A percentile compares a stretch with the other conserved stretches of the same genome.
phyloP scores from a whole-genome alignment of 805 yeast species.

The Groenewaldozyma salmanticensis region DNA sequence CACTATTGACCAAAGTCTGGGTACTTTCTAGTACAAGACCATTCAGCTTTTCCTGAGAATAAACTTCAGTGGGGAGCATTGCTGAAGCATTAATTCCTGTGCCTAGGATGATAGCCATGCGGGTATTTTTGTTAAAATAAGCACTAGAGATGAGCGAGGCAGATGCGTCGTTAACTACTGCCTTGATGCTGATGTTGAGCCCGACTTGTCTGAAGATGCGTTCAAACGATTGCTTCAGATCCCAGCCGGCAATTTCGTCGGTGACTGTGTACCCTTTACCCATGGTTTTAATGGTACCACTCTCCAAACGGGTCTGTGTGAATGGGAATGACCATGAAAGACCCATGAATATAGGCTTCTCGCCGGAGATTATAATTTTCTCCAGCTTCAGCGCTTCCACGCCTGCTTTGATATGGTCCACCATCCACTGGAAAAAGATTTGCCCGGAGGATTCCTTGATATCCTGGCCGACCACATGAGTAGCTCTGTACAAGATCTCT shows the following conservation, averaged over 20 bases:
- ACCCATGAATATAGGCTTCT: slow-evolving; percentile 17
- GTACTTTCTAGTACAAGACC: slow-evolving; percentile 8
- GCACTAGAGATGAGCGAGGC: slow-evolving; percentile 79
- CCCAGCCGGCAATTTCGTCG: slow-evolving; percentile 60
- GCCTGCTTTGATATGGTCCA: slow-evolving; percentile 15
- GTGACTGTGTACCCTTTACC: slow-evolving; percentile 73
- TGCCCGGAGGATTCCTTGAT: slow-evolving; percentile 21
- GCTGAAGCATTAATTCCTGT: slow-evolving; percentile 74
- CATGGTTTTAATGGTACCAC: slow-evolving; percentile 23
- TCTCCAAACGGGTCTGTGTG: slow-evolving; percentile 16
- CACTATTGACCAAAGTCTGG: slow-evolving; percentile 59
- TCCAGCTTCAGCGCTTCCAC: slow-evolving; percentile 9
- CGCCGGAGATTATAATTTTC: slow-evolving; percentile 3
- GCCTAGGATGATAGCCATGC: slow-evolving; percentile 80
- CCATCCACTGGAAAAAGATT: slow-evolving; percentile 26
- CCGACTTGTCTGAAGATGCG: slow-evolving; percentile 44
- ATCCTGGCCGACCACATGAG: slow-evolving; percentile 16
- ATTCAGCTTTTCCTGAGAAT: slow-evolving; percentile 42
- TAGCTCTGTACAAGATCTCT: slow-evolving; percentile 12
- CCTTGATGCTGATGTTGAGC: slow-evolving; percentile 50
- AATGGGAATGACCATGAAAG: slow-evolving; percentile 29
- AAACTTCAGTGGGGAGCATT: slow-evolving; percentile 58
- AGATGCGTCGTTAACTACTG: slow-evolving; percentile 83
- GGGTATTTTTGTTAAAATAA: slow-evolving; percentile 41
- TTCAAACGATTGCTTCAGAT: slow-evolving; percentile 65